phyloP scores from a whole-genome alignment of 345 rosid species.

The Isatis tinctoria region DNA sequence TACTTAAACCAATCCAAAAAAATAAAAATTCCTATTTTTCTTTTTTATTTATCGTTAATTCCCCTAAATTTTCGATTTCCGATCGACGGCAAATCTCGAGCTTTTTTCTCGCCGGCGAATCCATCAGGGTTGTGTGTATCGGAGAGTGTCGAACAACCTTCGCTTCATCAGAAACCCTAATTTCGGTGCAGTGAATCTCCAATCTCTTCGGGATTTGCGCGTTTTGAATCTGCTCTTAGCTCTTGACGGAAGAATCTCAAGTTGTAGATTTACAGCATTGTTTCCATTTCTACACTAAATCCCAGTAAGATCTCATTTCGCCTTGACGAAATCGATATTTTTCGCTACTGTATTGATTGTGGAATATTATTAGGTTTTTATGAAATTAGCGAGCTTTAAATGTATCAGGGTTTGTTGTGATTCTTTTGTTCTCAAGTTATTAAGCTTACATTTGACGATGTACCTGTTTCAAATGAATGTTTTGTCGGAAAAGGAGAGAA shows the following conservation, averaged over 20 bases:
- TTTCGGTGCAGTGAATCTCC: conserved; percentile 19
- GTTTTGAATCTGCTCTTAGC: conserved; percentile 32
- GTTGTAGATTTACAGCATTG: conserved; percentile 13
- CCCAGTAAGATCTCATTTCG: conserved; percentile 23
- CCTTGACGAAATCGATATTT: neutral
- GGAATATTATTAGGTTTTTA: neutral
- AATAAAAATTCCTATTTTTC: neutral
- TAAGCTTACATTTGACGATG: neutral
- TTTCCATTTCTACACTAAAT: neutral
- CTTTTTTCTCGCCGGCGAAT: conserved; percentile 18
- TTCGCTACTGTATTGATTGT: neutral
- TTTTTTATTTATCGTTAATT: conserved; percentile 26
- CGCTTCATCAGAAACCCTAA: conserved; percentile 18
- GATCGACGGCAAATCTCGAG: conserved; percentile 27
- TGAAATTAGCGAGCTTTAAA: neutral
- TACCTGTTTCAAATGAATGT: neutral
- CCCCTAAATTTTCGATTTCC: conserved; percentile 31
- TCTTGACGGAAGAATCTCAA: neutral
- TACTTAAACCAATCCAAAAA: conserved; percentile 17
- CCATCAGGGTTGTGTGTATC: neutral
- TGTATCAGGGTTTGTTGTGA: neutral
- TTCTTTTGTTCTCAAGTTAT: neutral
- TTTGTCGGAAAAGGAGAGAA: conserved; percentile 4
- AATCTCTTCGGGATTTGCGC: conserved; percentile 57
- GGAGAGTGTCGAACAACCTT: neutral